A percentile compares a stretch with the other conserved stretches of the same genome.
These are phyloP conservation scores for Maudiozyma serrabonitensis DNA, from an alignment of 805 yeast species.

Conservation along the genomic window DNA sequence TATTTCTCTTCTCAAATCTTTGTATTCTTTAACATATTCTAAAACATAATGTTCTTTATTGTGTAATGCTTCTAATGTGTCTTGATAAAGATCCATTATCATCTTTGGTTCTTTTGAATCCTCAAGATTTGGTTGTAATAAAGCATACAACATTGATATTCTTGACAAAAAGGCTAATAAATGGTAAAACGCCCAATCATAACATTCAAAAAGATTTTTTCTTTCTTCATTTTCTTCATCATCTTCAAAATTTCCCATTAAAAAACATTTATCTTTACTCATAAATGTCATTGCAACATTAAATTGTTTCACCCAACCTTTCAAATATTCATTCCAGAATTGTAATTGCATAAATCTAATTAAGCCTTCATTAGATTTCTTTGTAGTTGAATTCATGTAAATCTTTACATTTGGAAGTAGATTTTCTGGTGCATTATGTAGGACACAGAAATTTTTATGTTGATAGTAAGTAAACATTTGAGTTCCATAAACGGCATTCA, in stretches of 20 bases:
- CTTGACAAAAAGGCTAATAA: not conserved
- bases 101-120: not conserved
- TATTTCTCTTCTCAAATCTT: not conserved
- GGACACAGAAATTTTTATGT: not conserved
- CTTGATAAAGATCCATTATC: not conserved
- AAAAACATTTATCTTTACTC: not conserved
- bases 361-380: not conserved
- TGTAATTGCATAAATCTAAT: not conserved
- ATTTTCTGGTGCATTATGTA: not conserved
- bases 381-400: not conserved
- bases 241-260: too few relatives aligned
- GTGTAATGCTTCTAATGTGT: not conserved
- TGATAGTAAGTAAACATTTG: not conserved
- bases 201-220: not conserved
- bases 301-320: not conserved
- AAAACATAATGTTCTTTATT: not conserved
- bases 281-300: not conserved
- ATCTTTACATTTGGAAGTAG: not conserved
- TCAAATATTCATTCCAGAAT: not conserved
- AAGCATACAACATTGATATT: not conserved
- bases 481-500: not conserved
- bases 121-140: not conserved
- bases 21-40: not conserved
- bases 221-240: too few relatives aligned
- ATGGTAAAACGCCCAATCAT: not conserved